phyloP scores from a whole-genome alignment of 1,284 basidiomycete species.

The Puccinia triticina region DNA sequence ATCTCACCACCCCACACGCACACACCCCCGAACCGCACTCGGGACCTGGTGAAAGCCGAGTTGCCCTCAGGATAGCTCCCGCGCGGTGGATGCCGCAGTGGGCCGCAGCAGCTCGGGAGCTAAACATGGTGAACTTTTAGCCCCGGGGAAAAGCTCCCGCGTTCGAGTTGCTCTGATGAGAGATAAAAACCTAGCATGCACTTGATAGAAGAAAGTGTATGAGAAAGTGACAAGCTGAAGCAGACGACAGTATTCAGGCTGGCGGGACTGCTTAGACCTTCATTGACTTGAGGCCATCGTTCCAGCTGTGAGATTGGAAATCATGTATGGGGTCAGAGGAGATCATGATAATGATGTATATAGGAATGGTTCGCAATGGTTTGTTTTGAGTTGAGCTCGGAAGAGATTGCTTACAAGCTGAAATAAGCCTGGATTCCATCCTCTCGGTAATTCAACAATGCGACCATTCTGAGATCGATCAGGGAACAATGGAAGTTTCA shows the following conservation, averaged over 20 bases:
- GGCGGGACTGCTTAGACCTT: conserved; percentile 15
- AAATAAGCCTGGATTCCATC: conserved; percentile 73
- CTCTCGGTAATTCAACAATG: conserved; percentile 63
- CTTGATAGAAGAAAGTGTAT: not conserved
- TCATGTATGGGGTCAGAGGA: not conserved
- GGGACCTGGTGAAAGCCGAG: no score
- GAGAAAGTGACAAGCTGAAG: not conserved
- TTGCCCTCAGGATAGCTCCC: no score
- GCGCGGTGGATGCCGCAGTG: no score
- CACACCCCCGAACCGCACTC: no score
- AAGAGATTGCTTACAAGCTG: conserved; percentile 72
- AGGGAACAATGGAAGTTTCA: conserved; percentile 29
- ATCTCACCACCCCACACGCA: no score
- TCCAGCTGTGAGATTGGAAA: not conserved
- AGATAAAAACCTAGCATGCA: conserved; percentile 5
- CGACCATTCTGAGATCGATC: conserved; percentile 63
- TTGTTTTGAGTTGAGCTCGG: not conserved
- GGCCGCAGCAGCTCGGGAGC: no score
- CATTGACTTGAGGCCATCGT: conserved; percentile 22
- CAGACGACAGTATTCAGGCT: not conserved
- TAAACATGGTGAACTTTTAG: no score
- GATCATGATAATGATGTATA: not conserved
- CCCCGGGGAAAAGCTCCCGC: no score
- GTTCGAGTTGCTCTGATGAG: no score
- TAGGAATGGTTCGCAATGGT: not conserved